Conservation (phyloP, 352 stramenopile species). For the Globisporangium takayamanum region DNA sequence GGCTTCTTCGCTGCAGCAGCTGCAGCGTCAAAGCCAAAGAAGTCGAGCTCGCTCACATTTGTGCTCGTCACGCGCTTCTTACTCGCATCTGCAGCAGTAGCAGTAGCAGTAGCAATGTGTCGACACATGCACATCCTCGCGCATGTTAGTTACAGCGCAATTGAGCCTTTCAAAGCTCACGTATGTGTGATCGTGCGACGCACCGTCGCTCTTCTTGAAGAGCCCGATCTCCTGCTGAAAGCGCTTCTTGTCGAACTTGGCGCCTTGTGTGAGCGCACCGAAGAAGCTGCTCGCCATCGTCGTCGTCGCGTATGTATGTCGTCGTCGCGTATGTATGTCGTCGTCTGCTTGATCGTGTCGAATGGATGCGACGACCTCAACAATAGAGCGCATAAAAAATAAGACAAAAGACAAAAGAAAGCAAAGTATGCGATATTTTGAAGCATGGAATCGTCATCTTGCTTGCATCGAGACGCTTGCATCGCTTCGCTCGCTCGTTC, state of each 20-base stretch:
- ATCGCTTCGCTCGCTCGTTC: too few species aligned
- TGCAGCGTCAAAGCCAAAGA: slow-evolving; percentile 65
- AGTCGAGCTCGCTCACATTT: slow-evolving; percentile 56
- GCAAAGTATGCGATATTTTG: too few species aligned
- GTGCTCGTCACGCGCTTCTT: slow-evolving; percentile 17
- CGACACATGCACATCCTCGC: neutral
- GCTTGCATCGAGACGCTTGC: too few species aligned
- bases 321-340: neutral
- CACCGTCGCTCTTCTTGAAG: slow-evolving; percentile 45
- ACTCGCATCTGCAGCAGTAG: slow-evolving; percentile 10
- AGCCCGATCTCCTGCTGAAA: slow-evolving; percentile 53
- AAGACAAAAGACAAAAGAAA: too few species aligned
- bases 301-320: neutral
- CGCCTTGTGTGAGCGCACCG: slow-evolving; percentile 56
- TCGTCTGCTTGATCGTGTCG: neutral
- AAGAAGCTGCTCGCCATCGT: slow-evolving; percentile 71
- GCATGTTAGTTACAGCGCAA: neutral
- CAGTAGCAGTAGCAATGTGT: neutral
- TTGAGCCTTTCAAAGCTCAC: neutral
- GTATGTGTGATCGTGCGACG: slow-evolving; percentile 2
- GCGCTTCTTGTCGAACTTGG: slow-evolving; percentile 52
- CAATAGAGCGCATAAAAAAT: too few species aligned
- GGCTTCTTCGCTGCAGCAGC: slow-evolving; percentile 6
- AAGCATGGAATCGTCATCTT: too few species aligned
- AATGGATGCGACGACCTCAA: neutral